Evolutionary conservation across 306 rosid species (phyloP).

Genomic region (Citrullus colocynthis): DNA sequence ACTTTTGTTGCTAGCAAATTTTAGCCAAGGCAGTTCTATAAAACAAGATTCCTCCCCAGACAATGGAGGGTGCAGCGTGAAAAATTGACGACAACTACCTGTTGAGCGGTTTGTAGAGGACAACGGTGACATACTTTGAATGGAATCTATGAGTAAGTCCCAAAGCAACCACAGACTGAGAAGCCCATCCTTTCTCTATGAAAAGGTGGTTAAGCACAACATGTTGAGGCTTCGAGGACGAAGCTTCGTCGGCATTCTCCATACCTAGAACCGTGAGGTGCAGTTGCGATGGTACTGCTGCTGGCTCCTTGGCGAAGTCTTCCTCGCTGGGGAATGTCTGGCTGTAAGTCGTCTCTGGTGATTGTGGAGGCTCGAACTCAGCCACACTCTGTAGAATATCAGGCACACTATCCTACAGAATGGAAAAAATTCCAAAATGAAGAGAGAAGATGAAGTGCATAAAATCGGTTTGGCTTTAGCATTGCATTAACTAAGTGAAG

Average conservation of each 20-base stretch:
- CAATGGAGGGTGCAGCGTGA: neutral
- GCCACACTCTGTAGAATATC: slow-evolving; percentile 51
- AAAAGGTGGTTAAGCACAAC: slow-evolving; percentile 84
- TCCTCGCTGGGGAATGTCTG: slow-evolving; percentile 54
- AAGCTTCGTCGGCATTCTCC: slow-evolving; percentile 38
- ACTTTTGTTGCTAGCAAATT: slow-evolving; percentile 2
- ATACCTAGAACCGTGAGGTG: slow-evolving; percentile 66
- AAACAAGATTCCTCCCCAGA: slow-evolving; percentile 2
- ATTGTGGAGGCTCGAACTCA: slow-evolving; percentile 73
- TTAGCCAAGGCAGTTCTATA: slow-evolving; percentile 1
- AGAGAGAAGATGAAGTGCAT: neutral
- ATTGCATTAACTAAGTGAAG: neutral
- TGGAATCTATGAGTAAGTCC: slow-evolving; percentile 81
- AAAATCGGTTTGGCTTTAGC: neutral
- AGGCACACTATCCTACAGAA: slow-evolving; percentile 66
- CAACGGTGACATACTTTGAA: slow-evolving; percentile 84
- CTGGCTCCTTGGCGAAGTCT: slow-evolving; percentile 82
- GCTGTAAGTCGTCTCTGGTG: slow-evolving; percentile 72
- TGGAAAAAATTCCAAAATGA: slow-evolving; percentile 7
- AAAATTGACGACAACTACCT: slow-evolving; percentile 28
- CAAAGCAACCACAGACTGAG: slow-evolving; percentile 77
- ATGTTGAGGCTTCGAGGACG: slow-evolving; percentile 72
- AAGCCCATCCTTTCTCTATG: slow-evolving; percentile 74
- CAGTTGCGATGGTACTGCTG: slow-evolving; percentile 62
- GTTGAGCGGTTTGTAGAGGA: slow-evolving; percentile 79